Evolutionary conservation across 2,329 filamentous ascomycete genomes (phyloP), one percentile per base, ranked within the genome.

Genomic region (Aciculosporium take): DNA sequence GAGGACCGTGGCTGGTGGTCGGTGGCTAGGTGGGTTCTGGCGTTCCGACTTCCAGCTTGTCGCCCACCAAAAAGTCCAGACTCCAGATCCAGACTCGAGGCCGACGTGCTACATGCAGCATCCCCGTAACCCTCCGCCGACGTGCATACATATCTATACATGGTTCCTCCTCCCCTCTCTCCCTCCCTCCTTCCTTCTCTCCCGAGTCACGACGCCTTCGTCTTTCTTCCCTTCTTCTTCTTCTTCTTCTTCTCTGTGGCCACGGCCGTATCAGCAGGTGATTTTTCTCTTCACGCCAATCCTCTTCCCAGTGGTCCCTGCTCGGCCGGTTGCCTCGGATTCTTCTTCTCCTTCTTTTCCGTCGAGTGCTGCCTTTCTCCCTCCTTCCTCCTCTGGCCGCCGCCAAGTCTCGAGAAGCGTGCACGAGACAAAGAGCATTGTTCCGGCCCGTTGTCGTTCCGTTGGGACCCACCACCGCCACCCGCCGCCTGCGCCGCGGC

Each of bases 261-360:
- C 65, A 63, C 65, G 68, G 69, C 65, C 68, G 66, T 67, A n/a
- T 66, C 53, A 72, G 74, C 67, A 76, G 73, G 68, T 67, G 69
- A 69, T 68, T 24, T 6, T 29, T 17, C n/a, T 34, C 39, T 24
- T 38, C 41, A 43, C 39, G 32, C 20, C 41, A 44, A 31, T 15
- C 20, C 32, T 53, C 49, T 39, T 36, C 42, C 46, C 49, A 53
- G 51, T 48, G 52, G 51, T 55, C 55, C 58, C 58, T 61, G 59
- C 59, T 69, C 65, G 68, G 72, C 71, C 66, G 66, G 63, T 61
- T 62, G 65, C 65, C 64, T 63, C 56, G 55, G 56, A 55, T 59
- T 62, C 63, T 60, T 59, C 57, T 56, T 62, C 63, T 61, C 56
- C 58, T 55, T 61, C 58, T 56, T 5, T 32, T n/a, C n/a, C n/a